A percentile compares a stretch with the other conserved stretches of the same genome.
Evolutionary conservation across 129 eudicot genomes (phyloP).

Genomic region (Flaveria robusta): DNA sequence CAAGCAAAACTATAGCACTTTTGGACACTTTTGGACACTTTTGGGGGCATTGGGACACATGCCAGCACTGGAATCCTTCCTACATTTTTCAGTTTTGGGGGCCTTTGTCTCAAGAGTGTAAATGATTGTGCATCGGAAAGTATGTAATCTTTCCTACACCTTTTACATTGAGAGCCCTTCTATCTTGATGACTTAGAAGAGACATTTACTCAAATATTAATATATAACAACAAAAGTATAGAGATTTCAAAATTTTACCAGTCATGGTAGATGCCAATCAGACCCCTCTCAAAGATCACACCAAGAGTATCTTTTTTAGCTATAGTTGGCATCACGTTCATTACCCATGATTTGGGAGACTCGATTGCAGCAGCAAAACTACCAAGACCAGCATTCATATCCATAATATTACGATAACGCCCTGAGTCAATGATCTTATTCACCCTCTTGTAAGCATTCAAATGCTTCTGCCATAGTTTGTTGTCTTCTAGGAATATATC

Average conservation of each 20-base stretch:
- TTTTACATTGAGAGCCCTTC: too few species aligned
- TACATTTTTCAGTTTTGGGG: too few species aligned
- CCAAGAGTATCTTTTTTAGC: constrained; percentile 61
- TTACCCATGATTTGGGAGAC: constrained; percentile 62
- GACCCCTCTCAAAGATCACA: constrained; percentile 56
- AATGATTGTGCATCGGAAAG: too few species aligned
- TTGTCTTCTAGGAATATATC: constrained; percentile 51
- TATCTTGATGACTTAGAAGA: not conserved
- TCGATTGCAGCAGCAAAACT: constrained; percentile 73
- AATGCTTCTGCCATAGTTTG: constrained; percentile 58
- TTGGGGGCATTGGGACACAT: too few species aligned
- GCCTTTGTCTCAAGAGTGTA: too few species aligned
- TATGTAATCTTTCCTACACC: too few species aligned
- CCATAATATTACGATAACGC: constrained; percentile 65
- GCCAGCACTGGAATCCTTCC: too few species aligned
- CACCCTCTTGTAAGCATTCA: constrained; percentile 57
- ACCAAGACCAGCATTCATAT: constrained; percentile 69
- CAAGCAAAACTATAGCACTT: too few species aligned
- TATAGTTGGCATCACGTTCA: constrained; percentile 70
- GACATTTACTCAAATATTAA: not conserved
- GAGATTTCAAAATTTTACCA: constrained; percentile 40
- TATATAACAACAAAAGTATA: not conserved
- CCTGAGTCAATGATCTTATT: constrained; percentile 63
- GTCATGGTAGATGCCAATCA: constrained; percentile 69
- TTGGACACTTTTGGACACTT: too few species aligned